A percentile compares a stretch with the other conserved stretches of the same genome.
These are phyloP conservation scores for Fusarium neocosmosporiellum DNA, from an alignment of 2,329 filamentous ascomycete genomes.

Conservation along the genomic window DNA sequence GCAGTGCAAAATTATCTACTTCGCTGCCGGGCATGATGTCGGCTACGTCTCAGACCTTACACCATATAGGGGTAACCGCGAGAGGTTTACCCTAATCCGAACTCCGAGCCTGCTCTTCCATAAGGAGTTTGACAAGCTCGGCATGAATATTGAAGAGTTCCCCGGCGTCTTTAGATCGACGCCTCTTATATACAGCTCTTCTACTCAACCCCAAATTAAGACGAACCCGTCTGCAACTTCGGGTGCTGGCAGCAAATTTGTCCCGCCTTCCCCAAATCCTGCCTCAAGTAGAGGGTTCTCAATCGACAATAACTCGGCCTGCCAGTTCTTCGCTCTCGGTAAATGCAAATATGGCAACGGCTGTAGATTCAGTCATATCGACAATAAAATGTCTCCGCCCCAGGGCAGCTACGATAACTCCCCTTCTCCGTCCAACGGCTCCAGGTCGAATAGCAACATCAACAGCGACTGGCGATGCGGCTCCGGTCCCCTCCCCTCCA, in stretches of 20 bases:
- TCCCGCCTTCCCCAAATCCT: background rate
- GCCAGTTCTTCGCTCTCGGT: constrained; percentile 28
- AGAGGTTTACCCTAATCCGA: constrained; percentile 66
- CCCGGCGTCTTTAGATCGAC: constrained; percentile 61
- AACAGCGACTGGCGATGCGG: constrained; percentile 4
- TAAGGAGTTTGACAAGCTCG: constrained; percentile 63
- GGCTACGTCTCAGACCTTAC: constrained; percentile 64
- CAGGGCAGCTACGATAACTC: constrained; percentile 19
- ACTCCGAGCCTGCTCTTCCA: constrained; percentile 58
- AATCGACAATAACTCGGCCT: constrained; percentile 12
- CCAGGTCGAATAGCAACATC: constrained; percentile 8
- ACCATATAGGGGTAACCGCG: constrained; percentile 59
- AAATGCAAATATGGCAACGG: constrained; percentile 38
- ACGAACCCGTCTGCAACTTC: background rate
- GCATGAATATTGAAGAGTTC: constrained; percentile 62
- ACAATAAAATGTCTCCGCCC: constrained; percentile 12
- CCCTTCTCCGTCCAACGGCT: constrained; percentile 10
- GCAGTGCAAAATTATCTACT: constrained; percentile 73
- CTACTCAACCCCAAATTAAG: constrained; percentile 1
- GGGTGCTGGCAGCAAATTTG: background rate
- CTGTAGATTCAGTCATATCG: constrained; percentile 29
- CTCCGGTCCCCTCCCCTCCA: background rate
- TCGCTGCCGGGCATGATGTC: constrained; percentile 69
- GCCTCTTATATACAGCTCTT: constrained; percentile 44
- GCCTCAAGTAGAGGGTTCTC: background rate